Evolutionary conservation across 2,329 filamentous ascomycete genomes (phyloP), one percentile per base, ranked within the genome.

Genomic region (Fusarium subglutinans): DNA sequence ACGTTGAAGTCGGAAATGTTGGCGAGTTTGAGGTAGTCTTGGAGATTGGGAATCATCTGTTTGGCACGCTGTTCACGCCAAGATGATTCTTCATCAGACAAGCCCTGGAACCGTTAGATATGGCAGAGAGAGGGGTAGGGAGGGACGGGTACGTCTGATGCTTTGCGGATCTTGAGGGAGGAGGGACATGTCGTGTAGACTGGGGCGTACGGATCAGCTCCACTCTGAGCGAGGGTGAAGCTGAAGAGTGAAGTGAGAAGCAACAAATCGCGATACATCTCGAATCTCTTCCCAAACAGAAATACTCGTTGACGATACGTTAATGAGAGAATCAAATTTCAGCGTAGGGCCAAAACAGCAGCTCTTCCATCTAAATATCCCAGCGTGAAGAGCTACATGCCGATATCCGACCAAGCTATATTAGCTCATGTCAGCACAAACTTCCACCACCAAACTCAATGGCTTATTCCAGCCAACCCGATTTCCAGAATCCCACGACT

Each of bases 1-100:
- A 80, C 62, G 24, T 80, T 66, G 44, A 80, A 75, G 11, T 47
- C 63, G 1, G 55, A 48, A 12, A 80, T 78, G 4, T 78, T 70
- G 7, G 66, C 77, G 3, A 72, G 37, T 4, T 68, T 70, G 4
- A 80, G 61, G 44, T 80, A 80, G 4, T 66, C 55, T 22, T 57
- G 38, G 13, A 80, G 53, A 2, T 69, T 66, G 4, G 70, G 66
- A 0, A 80, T 73, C 13, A 80, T 69, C 15, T 69, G 67, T 20
- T 78, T 68, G 1, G 66, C 70, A 5, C 78, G 69, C 3, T 55
- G 57, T 9, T 63, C 51, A 24, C 72, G 67, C 79, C 79, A 80
- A 6, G 68, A 58, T 5, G 57, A 56, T 26, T 80, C 78, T 18
- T 65, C 48, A 14, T 70, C 59, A 0, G 79, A 80, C 3, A 79